Conservation (phyloP, 1,139 yeast species). For the Lodderomyces pseudojiufengensis region DNA sequence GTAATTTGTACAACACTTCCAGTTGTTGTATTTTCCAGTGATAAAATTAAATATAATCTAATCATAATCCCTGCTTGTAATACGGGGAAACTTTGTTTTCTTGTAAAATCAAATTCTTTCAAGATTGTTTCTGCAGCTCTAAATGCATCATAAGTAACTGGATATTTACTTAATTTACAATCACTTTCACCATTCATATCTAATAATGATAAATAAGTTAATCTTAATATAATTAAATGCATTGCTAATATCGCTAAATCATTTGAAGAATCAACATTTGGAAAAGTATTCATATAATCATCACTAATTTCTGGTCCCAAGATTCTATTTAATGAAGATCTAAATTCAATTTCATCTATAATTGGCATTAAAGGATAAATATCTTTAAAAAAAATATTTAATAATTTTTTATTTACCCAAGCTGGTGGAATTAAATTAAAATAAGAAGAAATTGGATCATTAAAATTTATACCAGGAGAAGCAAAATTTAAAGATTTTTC, state of each 20-base stretch:
- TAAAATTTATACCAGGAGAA: constrained; percentile 3
- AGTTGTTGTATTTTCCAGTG: constrained; percentile 26
- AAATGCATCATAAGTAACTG: constrained; percentile 28
- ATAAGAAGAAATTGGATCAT: constrained; percentile 11
- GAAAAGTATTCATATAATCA: constrained; percentile 16
- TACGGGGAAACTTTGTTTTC: constrained; percentile 42
- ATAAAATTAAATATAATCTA: constrained; percentile 23
- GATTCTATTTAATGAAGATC: constrained; percentile 17
- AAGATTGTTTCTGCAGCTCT: constrained; percentile 31
- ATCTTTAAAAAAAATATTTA: constrained; percentile 31
- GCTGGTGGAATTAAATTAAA: constrained; percentile 13
- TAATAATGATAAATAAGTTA: constrained; percentile 24
- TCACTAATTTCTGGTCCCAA: constrained; percentile 11
- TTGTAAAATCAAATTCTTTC: constrained; percentile 33
- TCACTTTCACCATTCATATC: constrained; percentile 13
- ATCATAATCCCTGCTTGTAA: constrained; percentile 42
- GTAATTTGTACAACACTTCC: constrained; percentile 16
- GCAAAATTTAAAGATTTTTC: constrained; percentile 4
- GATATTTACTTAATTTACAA: constrained; percentile 13
- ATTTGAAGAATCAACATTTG: constrained; percentile 21
- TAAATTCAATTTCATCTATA: constrained; percentile 35
- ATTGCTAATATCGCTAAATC: constrained; percentile 28
- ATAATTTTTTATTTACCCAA: constrained; percentile 7
- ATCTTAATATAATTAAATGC: constrained; percentile 23
- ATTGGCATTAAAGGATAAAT: constrained; percentile 47